These are phyloP conservation scores for Monilinia fructigena DNA, from an alignment of 2,329 filamentous ascomycete species.

Conservation along the genomic window DNA sequence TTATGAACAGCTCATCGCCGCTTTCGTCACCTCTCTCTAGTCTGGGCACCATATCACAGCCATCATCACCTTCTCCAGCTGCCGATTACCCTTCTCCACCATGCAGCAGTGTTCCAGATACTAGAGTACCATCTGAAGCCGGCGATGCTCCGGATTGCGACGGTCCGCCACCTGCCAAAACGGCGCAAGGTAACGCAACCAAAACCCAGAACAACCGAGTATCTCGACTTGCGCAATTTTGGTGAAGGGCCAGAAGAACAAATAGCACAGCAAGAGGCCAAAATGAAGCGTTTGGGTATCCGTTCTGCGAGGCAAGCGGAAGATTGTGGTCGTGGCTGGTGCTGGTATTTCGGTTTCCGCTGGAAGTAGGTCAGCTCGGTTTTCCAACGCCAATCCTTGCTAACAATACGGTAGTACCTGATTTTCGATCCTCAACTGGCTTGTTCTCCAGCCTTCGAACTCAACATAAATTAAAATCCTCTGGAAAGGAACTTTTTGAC, in stretches of 20 bases:
- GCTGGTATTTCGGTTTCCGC: slow-evolving; percentile 96
- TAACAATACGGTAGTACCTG: slow-evolving; percentile 63
- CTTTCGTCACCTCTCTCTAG: slow-evolving; percentile 41
- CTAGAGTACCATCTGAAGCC: slow-evolving; percentile 27
- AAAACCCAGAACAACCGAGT: slow-evolving; percentile 74
- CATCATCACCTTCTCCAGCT: slow-evolving; percentile 32
- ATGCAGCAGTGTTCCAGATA: slow-evolving; percentile 36
- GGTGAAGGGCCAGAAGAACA: slow-evolving; percentile 48
- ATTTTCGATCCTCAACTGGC: slow-evolving; percentile 89
- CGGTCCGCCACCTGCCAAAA: slow-evolving; percentile 72
- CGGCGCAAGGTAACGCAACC: slow-evolving; percentile 65
- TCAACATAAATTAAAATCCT: slow-evolving; percentile 87
- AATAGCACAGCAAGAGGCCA: slow-evolving; percentile 54
- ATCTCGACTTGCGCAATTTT: slow-evolving; percentile 65
- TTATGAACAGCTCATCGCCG: slow-evolving; percentile 28
- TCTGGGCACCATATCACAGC: slow-evolving; percentile 41
- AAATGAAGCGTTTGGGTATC: slow-evolving; percentile 69
- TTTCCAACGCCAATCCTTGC: slow-evolving; percentile 23
- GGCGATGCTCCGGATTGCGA: slow-evolving; percentile 44
- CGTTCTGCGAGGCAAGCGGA: slow-evolving; percentile 82
- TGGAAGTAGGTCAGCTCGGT: slow-evolving; percentile 63
- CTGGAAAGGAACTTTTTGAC: slow-evolving; percentile 94
- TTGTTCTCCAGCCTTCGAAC: slow-evolving; percentile 82
- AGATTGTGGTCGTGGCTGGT: slow-evolving; percentile 94
- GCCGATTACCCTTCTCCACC: slow-evolving; percentile 38